A percentile compares a stretch with the other conserved stretches of the same genome.
phyloP scores from a whole-genome alignment of 495 filamentous ascomycete species.

The Neurospora intermedia region DNA sequence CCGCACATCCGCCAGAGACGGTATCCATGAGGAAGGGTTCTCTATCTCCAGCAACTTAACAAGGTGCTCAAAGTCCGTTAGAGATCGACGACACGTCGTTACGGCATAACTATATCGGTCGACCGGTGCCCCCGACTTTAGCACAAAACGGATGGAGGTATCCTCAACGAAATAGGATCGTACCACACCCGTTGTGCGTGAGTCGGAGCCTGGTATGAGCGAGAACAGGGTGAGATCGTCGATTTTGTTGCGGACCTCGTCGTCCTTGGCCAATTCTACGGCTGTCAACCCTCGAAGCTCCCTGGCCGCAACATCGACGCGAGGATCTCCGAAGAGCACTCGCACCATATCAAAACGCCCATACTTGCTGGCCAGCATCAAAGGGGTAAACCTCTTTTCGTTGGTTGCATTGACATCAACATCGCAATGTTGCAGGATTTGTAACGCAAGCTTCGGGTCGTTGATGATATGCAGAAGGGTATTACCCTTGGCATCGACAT shows the following conservation, averaged over 20 bases:
- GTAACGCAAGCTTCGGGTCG: conserved; percentile 63
- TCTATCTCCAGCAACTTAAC: conserved; percentile 80
- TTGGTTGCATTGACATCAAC: conserved; percentile 92
- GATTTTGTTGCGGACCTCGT: conserved; percentile 91
- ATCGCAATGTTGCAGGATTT: conserved; percentile 73
- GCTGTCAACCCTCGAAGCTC: conserved; percentile 87
- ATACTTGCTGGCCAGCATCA: conserved; percentile 99
- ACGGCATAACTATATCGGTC: conserved; percentile 66
- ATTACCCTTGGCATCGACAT: conserved; percentile 88
- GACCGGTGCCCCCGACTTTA: conserved; percentile 80
- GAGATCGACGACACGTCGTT: conserved; percentile 84
- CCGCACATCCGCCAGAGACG: conserved; percentile 63
- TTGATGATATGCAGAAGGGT: conserved; percentile 88
- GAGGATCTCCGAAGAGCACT: conserved; percentile 71
- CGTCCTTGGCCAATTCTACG: conserved; percentile 94
- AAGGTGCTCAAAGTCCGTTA: conserved; percentile 85
- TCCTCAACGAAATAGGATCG: conserved; percentile 98
- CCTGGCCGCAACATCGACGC: conserved; percentile 76
- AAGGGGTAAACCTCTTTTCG: conserved; percentile 85
- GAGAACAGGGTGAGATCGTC: conserved; percentile 86
- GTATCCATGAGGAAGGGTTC: conserved; percentile 91
- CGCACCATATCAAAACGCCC: conserved; percentile 88
- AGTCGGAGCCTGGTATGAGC: conserved; percentile 57
- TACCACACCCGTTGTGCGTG: conserved; percentile 83
- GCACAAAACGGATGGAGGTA: conserved; percentile 79